Evolutionary conservation across 345 rosid genomes (phyloP).

Genomic region (Corchorus olitorius): DNA sequence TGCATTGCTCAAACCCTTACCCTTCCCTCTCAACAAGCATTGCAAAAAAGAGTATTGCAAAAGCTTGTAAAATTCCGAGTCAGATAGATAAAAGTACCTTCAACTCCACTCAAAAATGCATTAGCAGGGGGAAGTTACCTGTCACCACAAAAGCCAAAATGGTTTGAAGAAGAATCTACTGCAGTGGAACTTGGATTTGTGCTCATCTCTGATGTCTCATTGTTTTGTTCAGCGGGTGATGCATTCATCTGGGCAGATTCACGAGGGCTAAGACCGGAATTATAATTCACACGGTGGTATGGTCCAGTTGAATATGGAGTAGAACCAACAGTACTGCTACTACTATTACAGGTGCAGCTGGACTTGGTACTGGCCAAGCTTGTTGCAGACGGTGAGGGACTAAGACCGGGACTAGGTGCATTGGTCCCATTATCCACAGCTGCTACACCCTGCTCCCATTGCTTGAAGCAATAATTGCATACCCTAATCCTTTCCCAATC

Average conservation of each 20-base stretch:
- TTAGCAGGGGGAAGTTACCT: constrained; percentile 42
- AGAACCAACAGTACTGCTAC: constrained; percentile 66
- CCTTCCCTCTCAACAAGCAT: background rate
- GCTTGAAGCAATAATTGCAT: constrained; percentile 86
- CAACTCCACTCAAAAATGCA: constrained; percentile 15
- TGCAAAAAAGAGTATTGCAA: background rate
- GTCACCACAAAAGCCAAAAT: constrained; percentile 55
- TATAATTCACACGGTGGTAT: constrained; percentile 52
- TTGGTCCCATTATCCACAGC: constrained; percentile 53
- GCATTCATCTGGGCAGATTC: constrained; percentile 54
- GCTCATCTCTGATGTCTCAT: constrained; percentile 39
- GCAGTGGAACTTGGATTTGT: constrained; percentile 36
- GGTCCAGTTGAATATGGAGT: constrained; percentile 60
- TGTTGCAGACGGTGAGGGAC: constrained; percentile 71
- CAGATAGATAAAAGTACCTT: constrained; percentile 3
- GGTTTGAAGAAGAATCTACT: constrained; percentile 47
- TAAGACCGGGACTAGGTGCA: constrained; percentile 55
- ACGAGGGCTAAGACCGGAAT: constrained; percentile 40
- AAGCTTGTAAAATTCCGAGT: background rate
- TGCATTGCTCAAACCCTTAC: background rate
- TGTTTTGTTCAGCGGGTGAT: constrained; percentile 40
- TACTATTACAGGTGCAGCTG: constrained; percentile 65
- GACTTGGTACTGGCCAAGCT: constrained; percentile 75
- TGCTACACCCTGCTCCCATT: constrained; percentile 62
- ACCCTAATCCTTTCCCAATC: constrained; percentile 80